Percentiles rank a stretch among this genome's conserved stretches.
These are phyloP conservation scores for Prosopis cineraria DNA, from an alignment of 306 rosid genomes.

Conservation along the genomic window DNA sequence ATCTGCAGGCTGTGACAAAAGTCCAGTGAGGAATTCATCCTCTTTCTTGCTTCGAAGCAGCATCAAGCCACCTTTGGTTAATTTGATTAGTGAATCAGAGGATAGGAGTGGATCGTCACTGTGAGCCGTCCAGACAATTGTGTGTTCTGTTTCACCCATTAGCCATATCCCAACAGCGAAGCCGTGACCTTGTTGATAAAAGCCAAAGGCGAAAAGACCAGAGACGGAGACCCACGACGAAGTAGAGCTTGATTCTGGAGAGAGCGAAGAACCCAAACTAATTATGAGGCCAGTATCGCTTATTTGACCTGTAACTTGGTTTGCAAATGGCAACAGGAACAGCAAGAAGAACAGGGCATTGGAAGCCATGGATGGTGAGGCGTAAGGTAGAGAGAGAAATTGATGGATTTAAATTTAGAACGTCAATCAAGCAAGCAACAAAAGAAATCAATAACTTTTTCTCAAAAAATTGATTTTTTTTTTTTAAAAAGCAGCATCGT, in stretches of 20 bases:
- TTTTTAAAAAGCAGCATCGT: neutral
- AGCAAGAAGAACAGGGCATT: neutral
- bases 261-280: constrained; percentile 8
- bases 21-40: neutral
- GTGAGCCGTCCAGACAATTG: constrained; percentile 44
- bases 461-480: neutral
- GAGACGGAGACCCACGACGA: constrained; percentile 41
- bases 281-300: neutral
- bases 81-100: neutral
- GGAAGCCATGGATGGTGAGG: constrained; percentile 26
- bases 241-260: neutral
- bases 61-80: constrained; percentile 17
- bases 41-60: neutral
- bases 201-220: constrained; percentile 47
- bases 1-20: neutral
- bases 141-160: neutral
- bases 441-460: neutral
- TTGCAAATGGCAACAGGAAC: neutral
- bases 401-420: neutral
- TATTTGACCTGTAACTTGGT: neutral
- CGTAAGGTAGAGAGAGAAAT: neutral
- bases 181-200: constrained; percentile 34
- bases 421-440: no score
- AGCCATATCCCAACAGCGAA: constrained; percentile 46
- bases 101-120: constrained; percentile 19